Conservation (phyloP, 2,329 filamentous ascomycete genomes). For the Apiospora malaysiana region DNA sequence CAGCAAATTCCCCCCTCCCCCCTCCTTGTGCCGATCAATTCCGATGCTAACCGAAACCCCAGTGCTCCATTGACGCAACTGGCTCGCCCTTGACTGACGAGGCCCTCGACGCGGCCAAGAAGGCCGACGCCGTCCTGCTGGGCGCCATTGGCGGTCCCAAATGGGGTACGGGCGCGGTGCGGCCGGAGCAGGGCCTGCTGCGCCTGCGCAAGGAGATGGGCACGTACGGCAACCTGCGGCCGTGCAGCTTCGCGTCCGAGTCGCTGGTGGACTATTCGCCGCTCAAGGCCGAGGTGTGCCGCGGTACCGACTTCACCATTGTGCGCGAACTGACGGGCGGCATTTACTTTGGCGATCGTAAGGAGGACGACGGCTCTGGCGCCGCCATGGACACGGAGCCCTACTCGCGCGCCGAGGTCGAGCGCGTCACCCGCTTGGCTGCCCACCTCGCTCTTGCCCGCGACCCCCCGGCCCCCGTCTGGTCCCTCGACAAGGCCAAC, state of each 20-base stretch:
- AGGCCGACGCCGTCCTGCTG: conserved; percentile 87
- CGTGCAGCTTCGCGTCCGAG: conserved; percentile 93
- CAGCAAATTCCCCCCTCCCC: no score
- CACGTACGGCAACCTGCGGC: conserved; percentile 93
- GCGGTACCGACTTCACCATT: conserved; percentile 89
- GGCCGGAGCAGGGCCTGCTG: conserved; percentile 92
- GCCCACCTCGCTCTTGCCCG: conserved; percentile 80
- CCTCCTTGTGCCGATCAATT: conserved; percentile 6
- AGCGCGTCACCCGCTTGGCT: conserved; percentile 83
- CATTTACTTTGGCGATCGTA: conserved; percentile 93
- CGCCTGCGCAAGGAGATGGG: conserved; percentile 90
- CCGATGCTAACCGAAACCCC: conserved; percentile 20
- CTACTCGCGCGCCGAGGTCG: conserved; percentile 84
- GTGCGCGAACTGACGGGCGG: conserved; percentile 91
- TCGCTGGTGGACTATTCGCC: conserved; percentile 84
- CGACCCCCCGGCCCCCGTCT: conserved; percentile 78
- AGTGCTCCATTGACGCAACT: conserved; percentile 88
- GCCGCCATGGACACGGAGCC: conserved; percentile 84
- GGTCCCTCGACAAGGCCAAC: conserved; percentile 94
- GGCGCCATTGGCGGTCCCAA: conserved; percentile 95
- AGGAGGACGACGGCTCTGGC: conserved; percentile 77
- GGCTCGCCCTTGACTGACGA: conserved; percentile 81
- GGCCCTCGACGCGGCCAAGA: conserved; percentile 81
- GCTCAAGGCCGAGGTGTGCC: conserved; percentile 83
- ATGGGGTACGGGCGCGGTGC: conserved; percentile 90